phyloP scores from a whole-genome alignment of 208 protist genomes.

The Tetramitus jugosus region DNA sequence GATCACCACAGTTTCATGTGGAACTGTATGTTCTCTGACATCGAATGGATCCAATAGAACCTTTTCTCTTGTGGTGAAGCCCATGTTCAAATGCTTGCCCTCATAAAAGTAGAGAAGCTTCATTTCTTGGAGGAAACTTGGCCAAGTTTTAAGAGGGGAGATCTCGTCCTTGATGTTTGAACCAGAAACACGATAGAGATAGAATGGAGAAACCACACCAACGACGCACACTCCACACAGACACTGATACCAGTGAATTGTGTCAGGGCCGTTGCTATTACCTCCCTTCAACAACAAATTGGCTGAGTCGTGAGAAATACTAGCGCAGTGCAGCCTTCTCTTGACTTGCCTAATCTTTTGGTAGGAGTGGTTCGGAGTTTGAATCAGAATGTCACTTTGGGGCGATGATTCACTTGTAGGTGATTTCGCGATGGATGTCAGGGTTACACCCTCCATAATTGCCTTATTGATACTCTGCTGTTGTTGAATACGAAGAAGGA shows the following conservation, averaged over 20 bases:
- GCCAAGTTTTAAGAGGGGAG: neutral
- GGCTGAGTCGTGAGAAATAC: neutral
- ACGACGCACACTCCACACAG: conserved; percentile 16
- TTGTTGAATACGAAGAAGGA: neutral
- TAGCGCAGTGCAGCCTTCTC: neutral
- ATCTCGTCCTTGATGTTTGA: neutral
- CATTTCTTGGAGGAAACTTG: conserved; percentile 19
- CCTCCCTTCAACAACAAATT: neutral
- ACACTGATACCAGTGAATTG: conserved; percentile 18
- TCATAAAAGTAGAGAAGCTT: conserved; percentile 16
- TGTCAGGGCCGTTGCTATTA: too few species aligned
- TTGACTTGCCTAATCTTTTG: neutral
- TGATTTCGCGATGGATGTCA: neutral
- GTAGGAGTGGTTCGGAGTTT: neutral
- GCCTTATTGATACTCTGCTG: neutral
- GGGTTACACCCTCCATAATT: neutral
- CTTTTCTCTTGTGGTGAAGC: conserved; percentile 2
- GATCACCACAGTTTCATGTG: too few species aligned
- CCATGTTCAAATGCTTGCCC: neutral
- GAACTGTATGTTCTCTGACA: neutral
- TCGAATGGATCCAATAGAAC: conserved; percentile 6
- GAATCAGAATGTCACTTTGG: neutral
- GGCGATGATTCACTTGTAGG: neutral
- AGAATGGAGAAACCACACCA: neutral
- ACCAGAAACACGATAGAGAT: neutral